These are phyloP conservation scores for Paraurostyla sp. DNA, from an alignment of 73 alveolate genomes.

Conservation along the genomic window DNA sequence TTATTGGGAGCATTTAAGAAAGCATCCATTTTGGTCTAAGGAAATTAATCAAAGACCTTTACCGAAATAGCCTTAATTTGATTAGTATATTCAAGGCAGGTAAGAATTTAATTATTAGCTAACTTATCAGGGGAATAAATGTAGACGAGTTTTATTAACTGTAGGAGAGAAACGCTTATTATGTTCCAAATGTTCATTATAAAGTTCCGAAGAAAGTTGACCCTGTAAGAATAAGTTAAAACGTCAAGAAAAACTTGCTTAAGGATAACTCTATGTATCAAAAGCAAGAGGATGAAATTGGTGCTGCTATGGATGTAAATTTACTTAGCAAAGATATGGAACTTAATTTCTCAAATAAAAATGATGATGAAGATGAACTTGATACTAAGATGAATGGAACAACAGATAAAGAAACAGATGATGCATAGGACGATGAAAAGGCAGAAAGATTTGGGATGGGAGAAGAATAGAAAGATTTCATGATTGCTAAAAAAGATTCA, in stretches of 20 bases:
- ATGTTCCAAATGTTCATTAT: constrained; percentile 48
- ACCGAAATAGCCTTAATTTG: constrained; percentile 88
- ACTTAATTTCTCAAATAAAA: constrained; percentile 42
- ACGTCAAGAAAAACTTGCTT: constrained; percentile 79
- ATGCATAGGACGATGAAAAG: constrained; percentile 61
- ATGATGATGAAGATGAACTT: constrained; percentile 49
- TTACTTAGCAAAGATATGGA: constrained; percentile 75
- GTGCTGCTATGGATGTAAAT: constrained; percentile 76
- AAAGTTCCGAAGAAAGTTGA: constrained; percentile 72
- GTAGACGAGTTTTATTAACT: constrained; percentile 62
- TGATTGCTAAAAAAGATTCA: constrained; percentile 24
- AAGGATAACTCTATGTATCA: constrained; percentile 62
- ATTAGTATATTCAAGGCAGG: constrained; percentile 75
- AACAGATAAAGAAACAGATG: constrained; percentile 20
- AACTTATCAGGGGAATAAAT: constrained; percentile 33
- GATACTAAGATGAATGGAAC: constrained; percentile 21
- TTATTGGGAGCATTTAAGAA: constrained; percentile 94
- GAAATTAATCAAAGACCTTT: constrained; percentile 59
- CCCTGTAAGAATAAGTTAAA: constrained; percentile 77
- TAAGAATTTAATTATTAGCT: background rate
- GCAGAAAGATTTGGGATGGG: background rate
- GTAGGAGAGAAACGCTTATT: constrained; percentile 51
- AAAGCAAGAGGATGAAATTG: constrained; percentile 39
- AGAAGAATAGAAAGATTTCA: constrained; percentile 35
- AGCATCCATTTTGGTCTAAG: constrained; percentile 89